Percentiles rank a stretch among this genome's conserved stretches.
Conservation (phyloP, 2,329 filamentous ascomycete species). For the Claviceps africana region DNA sequence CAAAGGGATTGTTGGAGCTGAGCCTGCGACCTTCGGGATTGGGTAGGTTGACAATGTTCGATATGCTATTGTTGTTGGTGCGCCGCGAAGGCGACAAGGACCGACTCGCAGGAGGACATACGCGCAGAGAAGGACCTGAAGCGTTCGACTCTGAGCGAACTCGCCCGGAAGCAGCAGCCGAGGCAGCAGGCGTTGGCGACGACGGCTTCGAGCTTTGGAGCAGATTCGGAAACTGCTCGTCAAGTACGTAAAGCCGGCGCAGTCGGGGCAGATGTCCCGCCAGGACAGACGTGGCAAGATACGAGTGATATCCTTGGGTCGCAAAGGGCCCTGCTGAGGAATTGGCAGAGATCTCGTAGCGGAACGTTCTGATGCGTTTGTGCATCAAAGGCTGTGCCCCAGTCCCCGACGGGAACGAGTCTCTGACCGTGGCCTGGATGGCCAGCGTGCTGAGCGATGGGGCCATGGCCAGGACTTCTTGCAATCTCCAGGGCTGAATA, state of each 20-base stretch:
- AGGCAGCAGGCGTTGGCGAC: slow-evolving; percentile 19
- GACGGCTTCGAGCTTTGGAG: slow-evolving; percentile 61
- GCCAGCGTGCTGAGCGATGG: slow-evolving; percentile 43
- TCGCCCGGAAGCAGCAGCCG: slow-evolving; percentile 15
- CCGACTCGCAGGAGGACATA: slow-evolving; percentile 11
- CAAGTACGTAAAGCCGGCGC: slow-evolving; percentile 69
- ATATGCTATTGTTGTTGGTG: slow-evolving; percentile 2
- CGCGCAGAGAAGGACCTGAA: slow-evolving; percentile 9
- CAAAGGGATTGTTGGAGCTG: slow-evolving; percentile 48
- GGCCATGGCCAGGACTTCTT: slow-evolving; percentile 44
- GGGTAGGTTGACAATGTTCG: slow-evolving; percentile 6
- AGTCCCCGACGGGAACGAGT: slow-evolving; percentile 33
- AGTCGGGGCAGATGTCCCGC: slow-evolving; percentile 61
- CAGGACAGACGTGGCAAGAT: slow-evolving; percentile 72
- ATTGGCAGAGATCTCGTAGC: slow-evolving; percentile 66
- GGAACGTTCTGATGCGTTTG: slow-evolving; percentile 53
- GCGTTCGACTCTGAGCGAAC: slow-evolving; percentile 20
- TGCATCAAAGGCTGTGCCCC: slow-evolving; percentile 51
- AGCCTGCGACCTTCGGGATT: slow-evolving; percentile 23
- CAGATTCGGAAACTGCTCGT: slow-evolving; percentile 67
- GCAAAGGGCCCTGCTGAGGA: slow-evolving; percentile 43
- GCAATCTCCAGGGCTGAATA: slow-evolving; percentile 47
- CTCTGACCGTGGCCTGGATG: slow-evolving; percentile 35
- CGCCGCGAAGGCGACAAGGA: slow-evolving; percentile 14
- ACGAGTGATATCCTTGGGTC: slow-evolving; percentile 61